Evolutionary conservation across 2,329 filamentous ascomycete genomes (phyloP).

Genomic region (Aaosphaeria arxii): DNA sequence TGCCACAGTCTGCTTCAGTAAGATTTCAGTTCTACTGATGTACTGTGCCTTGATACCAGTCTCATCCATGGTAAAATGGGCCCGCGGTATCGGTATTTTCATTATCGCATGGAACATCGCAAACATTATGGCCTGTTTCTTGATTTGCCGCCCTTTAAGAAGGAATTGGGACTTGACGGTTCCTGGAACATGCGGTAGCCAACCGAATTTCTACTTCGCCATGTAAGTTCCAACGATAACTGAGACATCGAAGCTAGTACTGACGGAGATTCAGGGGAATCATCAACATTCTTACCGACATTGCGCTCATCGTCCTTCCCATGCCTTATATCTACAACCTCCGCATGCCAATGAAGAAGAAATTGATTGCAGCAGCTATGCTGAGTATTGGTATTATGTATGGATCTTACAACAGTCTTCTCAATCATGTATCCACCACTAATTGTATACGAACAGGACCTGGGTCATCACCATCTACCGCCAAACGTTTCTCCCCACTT

Average conservation of each 20-base stretch:
- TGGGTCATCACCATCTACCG: conserved; percentile 22
- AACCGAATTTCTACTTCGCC: conserved; percentile 4
- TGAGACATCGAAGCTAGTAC: no score
- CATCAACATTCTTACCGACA: conserved; percentile 3
- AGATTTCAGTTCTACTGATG: conserved; percentile 17
- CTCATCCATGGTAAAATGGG: conserved; percentile 8
- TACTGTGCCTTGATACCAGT: conserved; percentile 13
- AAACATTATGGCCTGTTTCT: conserved; percentile 10
- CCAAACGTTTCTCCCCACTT: conserved; percentile 8
- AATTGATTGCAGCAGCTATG: conserved; percentile 12
- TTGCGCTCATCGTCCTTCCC: conserved; percentile 13
- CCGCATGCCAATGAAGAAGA: conserved; percentile 8
- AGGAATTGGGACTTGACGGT: conserved; percentile 15
- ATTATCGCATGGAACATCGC: conserved; percentile 11
- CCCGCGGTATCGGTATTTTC: conserved; percentile 4
- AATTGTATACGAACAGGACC: conserved; percentile 6
- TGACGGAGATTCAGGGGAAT: not conserved
- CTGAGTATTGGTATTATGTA: conserved; percentile 19
- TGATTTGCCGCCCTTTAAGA: conserved; percentile 15
- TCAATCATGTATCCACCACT: not conserved
- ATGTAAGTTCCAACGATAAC: not conserved
- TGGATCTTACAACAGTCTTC: not conserved
- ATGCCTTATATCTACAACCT: conserved; percentile 17
- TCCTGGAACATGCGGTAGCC: conserved; percentile 8
- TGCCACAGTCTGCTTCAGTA: conserved; percentile 15